Base-by-base conservation (phyloP, 805 yeast genomes). In the Saturnispora ahearnii region DNA sequence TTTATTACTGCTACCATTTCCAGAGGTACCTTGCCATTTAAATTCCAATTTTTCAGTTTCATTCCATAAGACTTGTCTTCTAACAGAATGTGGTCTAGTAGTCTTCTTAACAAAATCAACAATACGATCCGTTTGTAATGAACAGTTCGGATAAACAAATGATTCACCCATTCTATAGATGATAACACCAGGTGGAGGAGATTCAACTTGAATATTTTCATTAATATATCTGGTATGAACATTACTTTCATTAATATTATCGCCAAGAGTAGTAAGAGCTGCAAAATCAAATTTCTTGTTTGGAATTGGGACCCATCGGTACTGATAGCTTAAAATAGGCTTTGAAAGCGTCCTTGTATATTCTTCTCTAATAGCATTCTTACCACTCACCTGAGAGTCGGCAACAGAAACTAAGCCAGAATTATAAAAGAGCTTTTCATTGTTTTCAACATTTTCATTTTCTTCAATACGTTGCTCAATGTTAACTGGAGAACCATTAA, bases 161-260 rank as follows among this genome's bases (percentile, higher is more conserved):
- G 89, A 72, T 60, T 90, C 96, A 18, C 82, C 70, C 38, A 93
- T 84, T 59, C 93, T 78, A 71, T 82, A 90, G 3, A 90, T 95
- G 51, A 89, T 59, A 15, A 90, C 89, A 32, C 97, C 96, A 1
- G 91, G 87, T 29, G 96, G 96, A 13, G 97, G 96, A 2, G 89
- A 85, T 13, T 64, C 64, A 6, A 90, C 77, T 0, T 71, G 62
- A 15, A 89, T 65, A 13, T 73, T 76, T 4, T 75, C 68, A 63
- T 90, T 87, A 49, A 78, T 56, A 46, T 56, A 60, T 26, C 59
- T 47, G 40, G 72, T 72, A 51, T 67, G 71, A 24, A 62, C 55
- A 2, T 32, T 18, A 21, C 59, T 50, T 21, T 63, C 53, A 49
- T 58, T 57, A 2, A 43, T 41, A 7, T 56, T 51, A 15, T 51